Conservation (phyloP, 768 basidiomycete species). For the Mycena alexandri region DNA sequence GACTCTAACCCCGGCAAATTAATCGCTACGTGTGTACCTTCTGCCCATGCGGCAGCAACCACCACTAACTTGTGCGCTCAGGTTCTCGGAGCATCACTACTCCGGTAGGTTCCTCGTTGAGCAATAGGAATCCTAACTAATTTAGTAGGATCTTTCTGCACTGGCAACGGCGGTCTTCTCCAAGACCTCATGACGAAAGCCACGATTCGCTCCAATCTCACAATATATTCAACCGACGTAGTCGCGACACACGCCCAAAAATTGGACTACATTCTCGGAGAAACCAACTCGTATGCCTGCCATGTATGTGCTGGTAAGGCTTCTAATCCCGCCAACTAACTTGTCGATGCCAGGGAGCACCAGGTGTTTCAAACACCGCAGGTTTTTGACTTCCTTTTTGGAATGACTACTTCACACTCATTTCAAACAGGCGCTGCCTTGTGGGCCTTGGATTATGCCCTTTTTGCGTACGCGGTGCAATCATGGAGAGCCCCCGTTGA, state of each 20-base stretch:
- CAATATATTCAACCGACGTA: conserved; percentile 65
- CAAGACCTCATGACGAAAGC: conserved; percentile 76
- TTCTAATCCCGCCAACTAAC: background rate
- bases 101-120: conserved; percentile 36
- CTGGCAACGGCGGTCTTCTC: conserved; percentile 64
- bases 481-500: background rate
- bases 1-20: conserved; percentile 59
- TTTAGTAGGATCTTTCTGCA: conserved; percentile 66
- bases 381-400: conserved; percentile 46
- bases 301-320: conserved; percentile 44
- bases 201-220: conserved; percentile 67
- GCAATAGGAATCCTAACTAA: background rate
- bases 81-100: conserved; percentile 66
- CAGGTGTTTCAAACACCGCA: conserved; percentile 74
- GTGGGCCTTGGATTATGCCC: conserved; percentile 75
- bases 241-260: conserved; percentile 57
- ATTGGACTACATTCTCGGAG: conserved; percentile 72
- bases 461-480: conserved; percentile 59
- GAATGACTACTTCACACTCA: no score
- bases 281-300: conserved; percentile 67
- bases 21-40: conserved; percentile 57
- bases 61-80: no score
- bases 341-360: conserved; percentile 52
- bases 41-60: background rate
- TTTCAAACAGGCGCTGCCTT: conserved; percentile 57